Evolutionary conservation across 1,284 basidiomycete species (phyloP).

Genomic region (Ganoderma boninense): DNA sequence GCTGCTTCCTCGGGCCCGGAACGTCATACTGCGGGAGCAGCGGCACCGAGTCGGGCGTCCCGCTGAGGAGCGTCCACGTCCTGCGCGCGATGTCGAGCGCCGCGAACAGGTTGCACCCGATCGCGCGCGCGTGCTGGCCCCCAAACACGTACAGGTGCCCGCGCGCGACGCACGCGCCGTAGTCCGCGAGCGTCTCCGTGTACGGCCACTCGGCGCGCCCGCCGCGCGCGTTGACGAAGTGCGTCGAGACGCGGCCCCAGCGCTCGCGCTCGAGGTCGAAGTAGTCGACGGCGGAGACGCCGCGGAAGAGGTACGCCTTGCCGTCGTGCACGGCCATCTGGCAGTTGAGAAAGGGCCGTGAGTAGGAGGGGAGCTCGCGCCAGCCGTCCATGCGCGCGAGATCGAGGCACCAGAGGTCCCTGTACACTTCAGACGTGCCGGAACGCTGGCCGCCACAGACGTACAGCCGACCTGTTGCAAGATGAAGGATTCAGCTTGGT

Average conservation of each 20-base stretch:
- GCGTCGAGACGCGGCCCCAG: slow-evolving; percentile 43
- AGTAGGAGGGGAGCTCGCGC: slow-evolving; percentile 43
- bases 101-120: slow-evolving; percentile 38
- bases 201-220: slow-evolving; percentile 41
- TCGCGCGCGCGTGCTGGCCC: slow-evolving; percentile 27
- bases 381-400: slow-evolving; percentile 42
- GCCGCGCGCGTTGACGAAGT: slow-evolving; percentile 30
- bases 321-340: slow-evolving; percentile 41
- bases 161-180: slow-evolving; percentile 39
- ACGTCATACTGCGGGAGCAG: slow-evolving; percentile 25
- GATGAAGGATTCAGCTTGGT: neutral
- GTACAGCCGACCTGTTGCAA: slow-evolving; percentile 42
- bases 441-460: slow-evolving; percentile 44
- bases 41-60: slow-evolving; percentile 15
- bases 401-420: slow-evolving; percentile 46
- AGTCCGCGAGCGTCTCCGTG: slow-evolving; percentile 33
- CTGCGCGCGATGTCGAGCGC: slow-evolving; percentile 36
- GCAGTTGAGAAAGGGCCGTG: slow-evolving; percentile 31
- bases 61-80: slow-evolving; percentile 35
- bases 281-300: slow-evolving; percentile 38
- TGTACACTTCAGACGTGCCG: slow-evolving; percentile 39
- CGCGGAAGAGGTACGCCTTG: slow-evolving; percentile 47
- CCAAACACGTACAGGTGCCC: slow-evolving; percentile 42
- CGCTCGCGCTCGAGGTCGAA: slow-evolving; percentile 44
- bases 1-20: slow-evolving; percentile 43